Evolutionary conservation across 2,329 filamentous ascomycete genomes (phyloP), one percentile per base, ranked within the genome.

Genomic region (Pseudogymnoascus sp.): DNA sequence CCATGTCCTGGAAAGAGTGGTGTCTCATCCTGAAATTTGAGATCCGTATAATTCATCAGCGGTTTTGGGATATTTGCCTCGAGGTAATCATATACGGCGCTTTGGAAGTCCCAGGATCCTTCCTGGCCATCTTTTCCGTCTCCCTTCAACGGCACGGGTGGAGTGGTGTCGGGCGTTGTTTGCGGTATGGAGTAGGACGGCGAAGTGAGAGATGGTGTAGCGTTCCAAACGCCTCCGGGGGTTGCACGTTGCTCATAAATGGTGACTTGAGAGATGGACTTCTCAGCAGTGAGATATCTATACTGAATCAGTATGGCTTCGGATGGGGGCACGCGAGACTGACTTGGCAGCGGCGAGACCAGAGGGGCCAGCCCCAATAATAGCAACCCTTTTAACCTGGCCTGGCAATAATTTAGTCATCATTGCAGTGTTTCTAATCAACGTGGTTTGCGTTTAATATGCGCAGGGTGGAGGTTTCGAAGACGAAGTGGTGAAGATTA

Each of bases 201-300:
- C 67, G 81, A 64, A 71, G 78, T 69, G 47, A 74, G 61, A 73
- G 79, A 63, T 72, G 74, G 28, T 78, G 76, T 64, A 81, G 95
- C 92, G 69, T 91, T 88, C 93, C 93, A 97, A 8, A 94, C 84
- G 2, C 94, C 93, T 62, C 92, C 93, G 6, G 88, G 82, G 57
- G 84, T 80, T 47, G 80, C 77, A 66, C 91, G 86, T 74, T 96
- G 90, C 74, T 97, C 94, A 69, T 89, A 95, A 38, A 97, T 74
- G 63, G 86, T 83, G 63, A 97, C 86, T 30, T 78, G 81, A 11
- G 85, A 76, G 69, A 94, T 94, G 1, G 71, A 78, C 70, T 79
- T 87, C 68, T 89, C 91, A 0, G 88, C 90, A 9, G 83, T 72
- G 16, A 97, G 79, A 70, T 92, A 92, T 58, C 57, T 58, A 39